These are phyloP conservation scores for Saccharomycopsis schoenii DNA, from an alignment of 805 yeast genomes.

Conservation along the genomic window DNA sequence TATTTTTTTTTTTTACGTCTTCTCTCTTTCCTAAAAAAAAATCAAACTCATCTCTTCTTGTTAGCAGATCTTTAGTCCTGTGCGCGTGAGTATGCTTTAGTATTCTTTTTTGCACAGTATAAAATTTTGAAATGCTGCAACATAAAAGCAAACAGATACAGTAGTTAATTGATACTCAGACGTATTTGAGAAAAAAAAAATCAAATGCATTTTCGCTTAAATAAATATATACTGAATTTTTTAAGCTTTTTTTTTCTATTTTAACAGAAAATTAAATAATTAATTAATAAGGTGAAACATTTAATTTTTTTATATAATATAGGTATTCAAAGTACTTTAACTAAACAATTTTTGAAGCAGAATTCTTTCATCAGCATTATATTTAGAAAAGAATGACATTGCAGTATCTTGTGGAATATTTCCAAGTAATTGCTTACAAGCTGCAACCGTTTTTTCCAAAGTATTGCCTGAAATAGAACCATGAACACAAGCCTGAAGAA, in stretches of 20 bases:
- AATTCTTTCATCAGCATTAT: slow-evolving; percentile 51
- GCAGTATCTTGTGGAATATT: slow-evolving; percentile 64
- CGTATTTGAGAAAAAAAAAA: too few relatives aligned
- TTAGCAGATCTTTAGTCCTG: not conserved
- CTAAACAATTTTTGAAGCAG: slow-evolving; percentile 52
- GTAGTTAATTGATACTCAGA: too few relatives aligned
- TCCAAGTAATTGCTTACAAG: slow-evolving; percentile 55
- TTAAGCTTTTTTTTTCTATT: too few relatives aligned
- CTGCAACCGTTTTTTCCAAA: slow-evolving; percentile 53
- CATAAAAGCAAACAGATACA: not conserved
- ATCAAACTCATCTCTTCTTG: not conserved
- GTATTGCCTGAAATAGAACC: slow-evolving; percentile 58
- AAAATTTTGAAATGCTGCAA: not conserved
- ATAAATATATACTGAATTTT: too few relatives aligned
- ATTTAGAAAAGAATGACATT: slow-evolving; percentile 48
- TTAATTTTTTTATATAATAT: not conserved
- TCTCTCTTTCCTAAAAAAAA: not conserved
- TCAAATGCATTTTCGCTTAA: too few relatives aligned
- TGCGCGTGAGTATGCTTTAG: too few relatives aligned
- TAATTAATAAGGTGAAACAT: slow-evolving; percentile 10
- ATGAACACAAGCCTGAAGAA: slow-evolving; percentile 65
- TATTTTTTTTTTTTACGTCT: not conserved
- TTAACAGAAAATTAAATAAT: not conserved
- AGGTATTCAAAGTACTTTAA: not conserved
- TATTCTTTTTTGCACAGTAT: not conserved